Percentiles rank a stretch among this genome's conserved stretches.
Evolutionary conservation across 1,139 yeast species (phyloP).

Genomic region (Magnusiomyces paraingens): DNA sequence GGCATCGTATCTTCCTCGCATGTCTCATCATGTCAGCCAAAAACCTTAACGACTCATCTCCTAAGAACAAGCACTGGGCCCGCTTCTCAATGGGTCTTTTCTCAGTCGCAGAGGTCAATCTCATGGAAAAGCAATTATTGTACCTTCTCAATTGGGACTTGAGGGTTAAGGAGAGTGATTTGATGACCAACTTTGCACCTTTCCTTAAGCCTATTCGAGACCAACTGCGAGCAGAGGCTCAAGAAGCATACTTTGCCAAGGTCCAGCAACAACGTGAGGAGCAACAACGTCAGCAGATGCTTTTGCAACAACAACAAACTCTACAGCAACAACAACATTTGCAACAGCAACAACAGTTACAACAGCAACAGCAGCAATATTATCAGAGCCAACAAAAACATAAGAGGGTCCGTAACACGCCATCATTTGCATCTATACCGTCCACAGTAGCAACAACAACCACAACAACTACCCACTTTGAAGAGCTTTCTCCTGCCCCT

Average conservation of each 20-base stretch:
- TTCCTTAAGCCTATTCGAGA: conserved; percentile 67
- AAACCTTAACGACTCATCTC: conserved; percentile 85
- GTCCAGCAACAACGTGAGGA: neutral
- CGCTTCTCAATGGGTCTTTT: conserved; percentile 81
- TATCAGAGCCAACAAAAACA: neutral
- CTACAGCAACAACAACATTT: neutral
- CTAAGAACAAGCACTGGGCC: conserved; percentile 95
- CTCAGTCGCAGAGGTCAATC: conserved; percentile 70
- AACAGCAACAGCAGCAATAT: neutral
- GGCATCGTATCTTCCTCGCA: conserved; percentile 87
- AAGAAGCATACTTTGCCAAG: conserved; percentile 1
- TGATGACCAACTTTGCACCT: conserved; percentile 61
- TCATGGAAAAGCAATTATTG: conserved; percentile 84
- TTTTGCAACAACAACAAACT: neutral
- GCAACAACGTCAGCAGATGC: neutral
- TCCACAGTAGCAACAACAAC: conserved; percentile 9
- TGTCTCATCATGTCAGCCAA: conserved; percentile 85
- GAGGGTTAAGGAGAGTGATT: conserved; percentile 59
- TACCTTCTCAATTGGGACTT: conserved; percentile 81
- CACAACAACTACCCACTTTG: neutral
- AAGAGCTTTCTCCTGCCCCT: neutral
- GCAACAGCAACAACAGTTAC: neutral
- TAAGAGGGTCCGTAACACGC: neutral
- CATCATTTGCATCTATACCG: conserved; percentile 11
- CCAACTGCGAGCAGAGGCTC: conserved; percentile 17